phyloP scores from a whole-genome alignment of 73 alveolate species.

The Symbiodinium pilosum region DNA sequence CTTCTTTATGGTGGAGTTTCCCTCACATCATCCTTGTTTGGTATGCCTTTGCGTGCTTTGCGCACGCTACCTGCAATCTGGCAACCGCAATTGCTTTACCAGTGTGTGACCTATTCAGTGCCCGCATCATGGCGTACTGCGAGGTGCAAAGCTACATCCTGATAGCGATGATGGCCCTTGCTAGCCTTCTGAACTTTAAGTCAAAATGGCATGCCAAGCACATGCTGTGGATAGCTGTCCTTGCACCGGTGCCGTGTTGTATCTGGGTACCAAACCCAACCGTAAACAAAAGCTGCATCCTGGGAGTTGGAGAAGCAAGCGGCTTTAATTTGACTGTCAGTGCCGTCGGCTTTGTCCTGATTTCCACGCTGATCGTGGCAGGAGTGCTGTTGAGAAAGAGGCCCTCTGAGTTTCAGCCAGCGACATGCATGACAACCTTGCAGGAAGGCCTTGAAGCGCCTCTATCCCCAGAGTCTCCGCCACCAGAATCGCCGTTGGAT shows the following conservation, averaged over 20 bases:
- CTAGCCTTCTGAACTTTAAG: conserved; percentile 21
- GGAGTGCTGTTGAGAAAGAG: neutral
- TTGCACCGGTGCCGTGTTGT: conserved; percentile 58
- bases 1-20: conserved; percentile 23
- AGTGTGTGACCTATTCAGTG: neutral
- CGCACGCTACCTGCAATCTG: conserved; percentile 10
- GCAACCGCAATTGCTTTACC: neutral
- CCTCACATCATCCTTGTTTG: conserved; percentile 42
- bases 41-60: conserved; percentile 34
- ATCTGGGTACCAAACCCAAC: conserved; percentile 37
- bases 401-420: neutral
- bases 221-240: conserved; percentile 46
- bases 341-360: conserved; percentile 1
- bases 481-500: neutral
- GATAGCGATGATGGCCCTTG: conserved; percentile 36
- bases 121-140: conserved; percentile 24
- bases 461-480: neutral
- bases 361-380: conserved; percentile 24
- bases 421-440: neutral
- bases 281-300: conserved; percentile 16
- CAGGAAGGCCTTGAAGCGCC: neutral
- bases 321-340: conserved; percentile 42
- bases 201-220: conserved; percentile 20
- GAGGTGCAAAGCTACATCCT: conserved; percentile 55
- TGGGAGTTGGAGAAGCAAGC: conserved; percentile 38